phyloP scores from a whole-genome alignment of 345 rosid genomes.

The Salix viminalis region DNA sequence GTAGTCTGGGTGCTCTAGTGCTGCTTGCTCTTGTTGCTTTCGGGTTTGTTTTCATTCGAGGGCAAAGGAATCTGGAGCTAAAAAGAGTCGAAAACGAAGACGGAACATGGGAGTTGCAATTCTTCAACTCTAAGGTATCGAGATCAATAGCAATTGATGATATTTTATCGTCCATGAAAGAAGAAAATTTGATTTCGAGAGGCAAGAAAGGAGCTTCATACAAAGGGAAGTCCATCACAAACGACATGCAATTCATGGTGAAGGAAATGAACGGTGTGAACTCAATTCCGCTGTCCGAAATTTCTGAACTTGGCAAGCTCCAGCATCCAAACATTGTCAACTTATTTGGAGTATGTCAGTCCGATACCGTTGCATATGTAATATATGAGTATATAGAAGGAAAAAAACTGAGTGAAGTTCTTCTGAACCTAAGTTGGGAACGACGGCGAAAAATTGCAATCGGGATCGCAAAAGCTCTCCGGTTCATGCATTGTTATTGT shows the following conservation, averaged over 20 bases:
- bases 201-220: constrained; percentile 28
- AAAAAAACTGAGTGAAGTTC: constrained; percentile 40
- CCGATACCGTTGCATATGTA: constrained; percentile 45
- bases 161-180: constrained; percentile 39
- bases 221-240: constrained; percentile 30
- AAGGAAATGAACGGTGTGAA: constrained; percentile 36
- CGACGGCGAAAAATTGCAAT: constrained; percentile 48
- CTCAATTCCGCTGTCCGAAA: constrained; percentile 30
- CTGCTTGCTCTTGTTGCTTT: constrained; percentile 32
- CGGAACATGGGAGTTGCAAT: constrained; percentile 64
- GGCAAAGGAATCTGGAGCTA: constrained; percentile 27
- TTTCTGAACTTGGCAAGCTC: constrained; percentile 35
- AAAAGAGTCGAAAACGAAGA: constrained; percentile 61
- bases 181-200: constrained; percentile 42
- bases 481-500: constrained; percentile 50
- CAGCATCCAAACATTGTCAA: constrained; percentile 57
- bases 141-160: constrained; percentile 39
- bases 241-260: constrained; percentile 37
- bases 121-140: constrained; percentile 44
- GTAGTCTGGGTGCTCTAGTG: constrained; percentile 32
- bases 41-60: constrained; percentile 29
- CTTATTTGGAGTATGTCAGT: constrained; percentile 47
- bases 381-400: constrained; percentile 57
- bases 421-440: constrained; percentile 56
- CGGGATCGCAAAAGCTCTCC: constrained; percentile 59